A percentile compares a stretch with the other conserved stretches of the same genome.
Evolutionary conservation across 805 yeast species (phyloP).

Genomic region (Hanseniaspora guilliermondii): DNA sequence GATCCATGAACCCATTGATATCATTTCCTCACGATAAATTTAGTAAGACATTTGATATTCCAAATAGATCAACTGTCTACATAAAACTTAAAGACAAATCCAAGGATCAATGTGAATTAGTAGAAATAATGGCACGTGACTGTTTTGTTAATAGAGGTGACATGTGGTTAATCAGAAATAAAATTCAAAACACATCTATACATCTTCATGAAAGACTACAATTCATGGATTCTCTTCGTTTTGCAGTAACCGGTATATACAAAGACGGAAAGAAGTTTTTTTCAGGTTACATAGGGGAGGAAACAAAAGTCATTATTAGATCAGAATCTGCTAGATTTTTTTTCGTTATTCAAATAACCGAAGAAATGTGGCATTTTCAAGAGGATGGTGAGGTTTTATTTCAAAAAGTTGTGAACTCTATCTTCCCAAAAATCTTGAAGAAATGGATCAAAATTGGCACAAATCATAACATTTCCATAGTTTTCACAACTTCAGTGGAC

Average conservation of each 20-base stretch:
- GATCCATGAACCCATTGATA: constrained; percentile 31
- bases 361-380: constrained; percentile 97
- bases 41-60: constrained; percentile 48
- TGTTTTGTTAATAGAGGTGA: constrained; percentile 75
- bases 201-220: constrained; percentile 52
- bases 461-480: constrained; percentile 83
- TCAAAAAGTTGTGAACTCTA: constrained; percentile 80
- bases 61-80: constrained; percentile 54
- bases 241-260: constrained; percentile 47
- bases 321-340: constrained; percentile 81
- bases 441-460: constrained; percentile 79
- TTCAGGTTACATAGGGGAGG: constrained; percentile 62
- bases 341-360: constrained; percentile 74
- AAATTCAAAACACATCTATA: constrained; percentile 50
- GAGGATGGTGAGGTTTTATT: constrained; percentile 91
- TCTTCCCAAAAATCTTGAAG: constrained; percentile 78
- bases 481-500: constrained; percentile 71
- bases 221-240: constrained; percentile 51
- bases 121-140: constrained; percentile 73
- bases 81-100: constrained; percentile 37
- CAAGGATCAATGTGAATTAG: constrained; percentile 60
- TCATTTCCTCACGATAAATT: constrained; percentile 52
- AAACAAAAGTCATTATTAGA: constrained; percentile 72
- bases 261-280: constrained; percentile 55
- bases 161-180: constrained; percentile 74